These are phyloP conservation scores for Auriculariales sp. DNA, from an alignment of 768 basidiomycete species.

Conservation along the genomic window DNA sequence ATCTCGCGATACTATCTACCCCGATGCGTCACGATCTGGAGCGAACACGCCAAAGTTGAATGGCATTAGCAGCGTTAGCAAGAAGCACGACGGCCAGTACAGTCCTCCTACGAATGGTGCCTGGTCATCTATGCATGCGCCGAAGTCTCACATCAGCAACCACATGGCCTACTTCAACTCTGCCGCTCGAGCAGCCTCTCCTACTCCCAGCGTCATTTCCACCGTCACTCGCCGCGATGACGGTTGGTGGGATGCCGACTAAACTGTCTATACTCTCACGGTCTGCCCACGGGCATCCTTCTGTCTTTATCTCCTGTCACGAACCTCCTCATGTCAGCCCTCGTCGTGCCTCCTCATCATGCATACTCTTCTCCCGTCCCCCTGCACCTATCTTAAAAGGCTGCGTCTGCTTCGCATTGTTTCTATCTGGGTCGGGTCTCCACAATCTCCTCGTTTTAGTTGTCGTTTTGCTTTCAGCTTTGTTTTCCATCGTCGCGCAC, in stretches of 20 bases:
- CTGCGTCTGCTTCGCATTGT: too few species aligned
- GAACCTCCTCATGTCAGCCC: background rate
- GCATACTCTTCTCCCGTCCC: too few species aligned
- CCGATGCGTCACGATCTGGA: constrained; percentile 32
- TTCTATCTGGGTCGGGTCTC: too few species aligned
- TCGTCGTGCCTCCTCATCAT: background rate
- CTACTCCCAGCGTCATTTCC: constrained; percentile 10
- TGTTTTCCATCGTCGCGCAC: too few species aligned
- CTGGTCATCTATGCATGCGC: constrained; percentile 6
- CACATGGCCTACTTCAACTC: background rate
- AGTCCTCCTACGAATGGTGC: constrained; percentile 3
- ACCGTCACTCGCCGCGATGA: constrained; percentile 10
- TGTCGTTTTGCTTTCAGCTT: too few species aligned
- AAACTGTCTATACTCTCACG: background rate
- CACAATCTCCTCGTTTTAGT: too few species aligned
- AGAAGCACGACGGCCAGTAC: background rate
- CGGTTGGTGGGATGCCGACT: constrained; percentile 10
- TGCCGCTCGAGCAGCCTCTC: constrained; percentile 6
- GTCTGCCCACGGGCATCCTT: background rate
- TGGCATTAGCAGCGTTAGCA: constrained; percentile 13
- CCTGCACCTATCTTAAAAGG: too few species aligned
- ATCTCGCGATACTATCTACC: constrained; percentile 37
- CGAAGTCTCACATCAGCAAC: background rate
- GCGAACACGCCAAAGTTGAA: constrained; percentile 11
- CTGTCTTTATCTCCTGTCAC: constrained; percentile 1